A percentile compares a stretch with the other conserved stretches of the same genome.
These are phyloP conservation scores for Aspergillus transmontanensis DNA, from an alignment of 2,329 filamentous ascomycete species.

Conservation along the genomic window DNA sequence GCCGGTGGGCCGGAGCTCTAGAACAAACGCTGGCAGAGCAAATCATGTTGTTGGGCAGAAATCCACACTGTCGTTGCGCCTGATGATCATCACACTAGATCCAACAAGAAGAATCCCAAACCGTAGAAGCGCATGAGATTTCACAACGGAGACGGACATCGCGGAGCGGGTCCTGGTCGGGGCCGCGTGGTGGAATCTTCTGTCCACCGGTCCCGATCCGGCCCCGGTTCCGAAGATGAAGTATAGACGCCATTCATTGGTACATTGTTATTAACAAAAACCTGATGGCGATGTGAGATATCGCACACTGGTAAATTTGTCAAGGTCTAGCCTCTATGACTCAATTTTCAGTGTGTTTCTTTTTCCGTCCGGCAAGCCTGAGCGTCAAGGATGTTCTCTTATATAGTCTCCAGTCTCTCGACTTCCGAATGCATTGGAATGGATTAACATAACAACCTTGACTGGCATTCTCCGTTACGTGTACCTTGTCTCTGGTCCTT, in stretches of 20 bases:
- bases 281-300: conserved; percentile 3
- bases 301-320: conserved; percentile 17
- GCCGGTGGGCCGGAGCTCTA: neutral
- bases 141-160: neutral
- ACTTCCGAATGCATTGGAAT: neutral
- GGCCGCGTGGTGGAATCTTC: conserved; percentile 19
- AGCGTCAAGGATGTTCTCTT: neutral
- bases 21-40: neutral
- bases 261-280: neutral
- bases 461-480: neutral
- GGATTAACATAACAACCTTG: neutral
- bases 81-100: neutral
- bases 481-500: neutral
- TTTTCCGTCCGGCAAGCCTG: neutral
- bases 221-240: conserved; percentile 9
- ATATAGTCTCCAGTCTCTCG: neutral
- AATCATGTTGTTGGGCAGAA: conserved; percentile 7
- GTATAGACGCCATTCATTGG: conserved; percentile 7
- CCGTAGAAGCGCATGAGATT: neutral
- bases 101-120: neutral
- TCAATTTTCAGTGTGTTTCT: conserved; percentile 14
- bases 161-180: conserved; percentile 20
- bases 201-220: conserved; percentile 26
- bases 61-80: neutral
- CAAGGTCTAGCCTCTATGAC: conserved; percentile 23